phyloP scores from a whole-genome alignment of 257 asterid species.

The Scutellaria barbata region DNA sequence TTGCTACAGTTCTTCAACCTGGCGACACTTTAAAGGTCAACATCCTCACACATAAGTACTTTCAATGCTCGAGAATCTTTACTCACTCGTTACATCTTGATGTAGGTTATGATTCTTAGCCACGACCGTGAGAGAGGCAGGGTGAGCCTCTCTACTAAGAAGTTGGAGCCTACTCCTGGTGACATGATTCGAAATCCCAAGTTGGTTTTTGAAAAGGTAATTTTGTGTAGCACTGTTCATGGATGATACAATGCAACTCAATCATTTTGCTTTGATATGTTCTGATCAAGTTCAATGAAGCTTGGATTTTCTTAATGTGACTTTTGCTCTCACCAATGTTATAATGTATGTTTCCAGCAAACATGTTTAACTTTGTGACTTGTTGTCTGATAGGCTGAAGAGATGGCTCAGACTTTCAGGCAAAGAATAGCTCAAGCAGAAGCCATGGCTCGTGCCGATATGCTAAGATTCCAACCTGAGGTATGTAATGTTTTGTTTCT shows the following conservation, averaged over 20 bases:
- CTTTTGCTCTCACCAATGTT: neutral
- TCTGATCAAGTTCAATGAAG: no score
- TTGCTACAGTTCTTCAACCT: conserved; percentile 90
- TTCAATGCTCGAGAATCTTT: conserved; percentile 6
- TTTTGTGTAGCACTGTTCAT: neutral
- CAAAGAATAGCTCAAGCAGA: conserved; percentile 99
- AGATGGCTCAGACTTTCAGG: conserved; percentile 99
- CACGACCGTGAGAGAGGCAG: conserved; percentile 99
- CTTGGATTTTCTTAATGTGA: no score
- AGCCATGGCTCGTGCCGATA: conserved; percentile 99
- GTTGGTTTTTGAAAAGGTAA: conserved; percentile 87
- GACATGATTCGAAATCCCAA: conserved; percentile 99
- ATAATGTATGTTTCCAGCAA: neutral
- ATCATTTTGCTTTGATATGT: no score
- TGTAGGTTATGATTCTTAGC: conserved; percentile 95
- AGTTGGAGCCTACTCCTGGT: conserved; percentile 98
- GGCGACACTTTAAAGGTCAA: conserved; percentile 91
- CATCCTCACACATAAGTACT: conserved; percentile 16
- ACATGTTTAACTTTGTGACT: conserved; percentile 25
- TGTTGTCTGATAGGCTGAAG: conserved; percentile 73
- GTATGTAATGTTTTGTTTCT: conserved; percentile 39
- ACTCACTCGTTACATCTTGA: conserved; percentile 28
- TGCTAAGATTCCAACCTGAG: conserved; percentile 98
- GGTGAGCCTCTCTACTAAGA: conserved; percentile 95
- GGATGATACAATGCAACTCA: neutral